These are phyloP conservation scores for Vanderwaltozyma tropicalis DNA, from an alignment of 805 yeast species.

Conservation along the genomic window DNA sequence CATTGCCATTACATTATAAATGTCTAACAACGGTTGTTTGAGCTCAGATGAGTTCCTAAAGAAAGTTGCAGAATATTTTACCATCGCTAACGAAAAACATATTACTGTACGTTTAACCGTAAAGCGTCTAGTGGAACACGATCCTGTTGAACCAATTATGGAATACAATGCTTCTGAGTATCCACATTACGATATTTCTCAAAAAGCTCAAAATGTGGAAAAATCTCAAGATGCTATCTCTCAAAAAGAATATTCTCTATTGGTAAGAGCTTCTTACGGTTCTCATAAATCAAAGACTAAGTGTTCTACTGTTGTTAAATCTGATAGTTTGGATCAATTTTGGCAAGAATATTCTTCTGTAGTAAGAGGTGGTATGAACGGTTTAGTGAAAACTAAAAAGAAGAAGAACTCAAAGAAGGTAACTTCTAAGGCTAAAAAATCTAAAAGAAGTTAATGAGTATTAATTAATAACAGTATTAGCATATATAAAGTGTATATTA, in stretches of 20 bases:
- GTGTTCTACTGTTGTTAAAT: conserved; percentile 60
- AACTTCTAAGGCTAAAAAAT: conserved; percentile 1
- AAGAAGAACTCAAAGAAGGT: conserved; percentile 34
- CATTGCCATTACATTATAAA: too few species aligned
- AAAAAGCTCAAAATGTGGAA: conserved; percentile 10
- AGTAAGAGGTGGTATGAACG: conserved; percentile 61
- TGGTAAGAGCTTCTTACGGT: conserved; percentile 46
- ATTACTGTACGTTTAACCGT: conserved; percentile 20
- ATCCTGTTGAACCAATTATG: conserved; percentile 31
- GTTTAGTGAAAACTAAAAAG: conserved; percentile 75
- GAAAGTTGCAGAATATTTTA: conserved; percentile 17
- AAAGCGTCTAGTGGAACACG: conserved; percentile 22
- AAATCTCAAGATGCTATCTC: conserved; percentile 13
- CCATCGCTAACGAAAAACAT: conserved; percentile 19
- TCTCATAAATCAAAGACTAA: conserved; percentile 36
- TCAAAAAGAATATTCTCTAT: conserved; percentile 41
- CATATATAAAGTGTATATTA: too few species aligned
- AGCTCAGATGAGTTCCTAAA: conserved; percentile 15
- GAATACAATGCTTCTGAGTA: conserved; percentile 41
- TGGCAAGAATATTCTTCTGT: conserved; percentile 68
- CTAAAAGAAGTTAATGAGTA: not conserved
- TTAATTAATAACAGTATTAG: not conserved
- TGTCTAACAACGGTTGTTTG: conserved; percentile 7
- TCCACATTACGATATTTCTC: conserved; percentile 24
- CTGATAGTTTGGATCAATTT: conserved; percentile 52